Percentiles rank a stretch among this genome's conserved stretches.
These are phyloP conservation scores for Umbelopsis ramanniana DNA, from an alignment of 192 early-diverging fungal genomes.

Conservation along the genomic window DNA sequence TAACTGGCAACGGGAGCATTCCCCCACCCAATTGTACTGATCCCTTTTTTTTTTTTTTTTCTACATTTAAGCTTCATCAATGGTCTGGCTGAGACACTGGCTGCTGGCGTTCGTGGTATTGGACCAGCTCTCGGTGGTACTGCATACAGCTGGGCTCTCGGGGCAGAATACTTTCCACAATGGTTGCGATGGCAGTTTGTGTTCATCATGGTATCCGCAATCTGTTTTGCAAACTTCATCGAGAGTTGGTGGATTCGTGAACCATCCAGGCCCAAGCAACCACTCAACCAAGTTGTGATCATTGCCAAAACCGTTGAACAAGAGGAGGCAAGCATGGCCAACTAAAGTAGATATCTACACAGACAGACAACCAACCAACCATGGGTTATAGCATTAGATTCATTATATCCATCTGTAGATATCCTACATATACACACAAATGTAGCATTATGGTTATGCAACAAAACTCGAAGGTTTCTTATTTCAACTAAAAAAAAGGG, in stretches of 20 bases:
- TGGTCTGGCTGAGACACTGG: constrained; percentile 4
- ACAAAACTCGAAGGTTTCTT: too few relatives aligned
- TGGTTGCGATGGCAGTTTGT: constrained; percentile 16
- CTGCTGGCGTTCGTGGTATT: constrained; percentile 8
- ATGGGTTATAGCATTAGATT: too few relatives aligned
- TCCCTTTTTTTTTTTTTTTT: not conserved
- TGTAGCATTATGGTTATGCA: too few relatives aligned
- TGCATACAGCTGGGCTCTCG: constrained; percentile 6
- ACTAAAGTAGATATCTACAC: not conserved
- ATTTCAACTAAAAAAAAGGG: too few relatives aligned
- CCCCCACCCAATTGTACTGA: not conserved
- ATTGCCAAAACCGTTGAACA: not conserved
- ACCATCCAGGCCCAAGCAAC: not conserved
- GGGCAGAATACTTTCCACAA: not conserved
- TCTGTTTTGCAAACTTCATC: not conserved
- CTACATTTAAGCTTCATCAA: not conserved
- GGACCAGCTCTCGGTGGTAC: constrained; percentile 8
- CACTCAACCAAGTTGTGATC: not conserved
- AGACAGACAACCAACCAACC: too few relatives aligned
- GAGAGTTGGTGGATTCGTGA: constrained; percentile 17
- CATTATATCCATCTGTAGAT: too few relatives aligned
- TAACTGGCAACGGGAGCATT: not conserved
- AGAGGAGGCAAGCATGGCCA: not conserved
- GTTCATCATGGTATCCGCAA: not conserved
- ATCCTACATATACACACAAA: too few relatives aligned